A percentile compares a stretch with the other conserved stretches of the same genome.
Conservation (phyloP, 768 basidiomycete genomes). For the Lactarius vividus region DNA sequence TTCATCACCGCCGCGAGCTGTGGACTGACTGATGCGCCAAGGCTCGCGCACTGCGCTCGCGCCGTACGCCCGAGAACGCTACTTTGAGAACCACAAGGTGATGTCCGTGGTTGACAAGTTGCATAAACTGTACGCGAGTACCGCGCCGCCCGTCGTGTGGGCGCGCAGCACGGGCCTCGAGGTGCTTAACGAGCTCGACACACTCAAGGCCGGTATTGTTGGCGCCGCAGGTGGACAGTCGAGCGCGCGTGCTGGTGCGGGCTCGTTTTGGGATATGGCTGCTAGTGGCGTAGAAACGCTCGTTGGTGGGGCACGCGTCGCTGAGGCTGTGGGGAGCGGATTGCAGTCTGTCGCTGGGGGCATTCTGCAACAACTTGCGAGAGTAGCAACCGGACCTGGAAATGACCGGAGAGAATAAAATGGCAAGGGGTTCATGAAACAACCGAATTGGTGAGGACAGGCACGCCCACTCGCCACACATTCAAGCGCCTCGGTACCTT, state of each 20-base stretch:
- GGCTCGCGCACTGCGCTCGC: slow-evolving; percentile 73
- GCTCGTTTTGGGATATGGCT: slow-evolving; percentile 29
- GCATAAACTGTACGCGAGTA: slow-evolving; percentile 78
- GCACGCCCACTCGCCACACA: background rate
- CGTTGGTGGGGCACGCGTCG: slow-evolving; percentile 37
- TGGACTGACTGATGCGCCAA: slow-evolving; percentile 31
- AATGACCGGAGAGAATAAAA: background rate
- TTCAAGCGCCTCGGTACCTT: background rate
- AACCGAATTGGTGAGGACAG: background rate
- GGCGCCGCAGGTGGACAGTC: slow-evolving; percentile 59
- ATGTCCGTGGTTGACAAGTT: slow-evolving; percentile 87
- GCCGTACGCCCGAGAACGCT: slow-evolving; percentile 78
- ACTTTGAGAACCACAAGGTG: slow-evolving; percentile 81
- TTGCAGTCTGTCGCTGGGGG: slow-evolving; percentile 34
- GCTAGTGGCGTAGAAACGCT: slow-evolving; percentile 48
- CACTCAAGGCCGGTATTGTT: slow-evolving; percentile 83
- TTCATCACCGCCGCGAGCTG: background rate
- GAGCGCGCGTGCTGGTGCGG: slow-evolving; percentile 18
- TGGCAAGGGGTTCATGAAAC: background rate
- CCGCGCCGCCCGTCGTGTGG: slow-evolving; percentile 74
- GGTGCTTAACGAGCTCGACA: slow-evolving; percentile 84
- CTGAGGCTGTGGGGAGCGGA: slow-evolving; percentile 32
- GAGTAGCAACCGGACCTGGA: background rate
- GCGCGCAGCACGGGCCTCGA: slow-evolving; percentile 85
- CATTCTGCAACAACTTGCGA: slow-evolving; percentile 34